Evolutionary conservation across 331 rosid genomes (phyloP), one percentile per base, ranked within the genome.

Genomic region (Pyracantha coccinea): DNA sequence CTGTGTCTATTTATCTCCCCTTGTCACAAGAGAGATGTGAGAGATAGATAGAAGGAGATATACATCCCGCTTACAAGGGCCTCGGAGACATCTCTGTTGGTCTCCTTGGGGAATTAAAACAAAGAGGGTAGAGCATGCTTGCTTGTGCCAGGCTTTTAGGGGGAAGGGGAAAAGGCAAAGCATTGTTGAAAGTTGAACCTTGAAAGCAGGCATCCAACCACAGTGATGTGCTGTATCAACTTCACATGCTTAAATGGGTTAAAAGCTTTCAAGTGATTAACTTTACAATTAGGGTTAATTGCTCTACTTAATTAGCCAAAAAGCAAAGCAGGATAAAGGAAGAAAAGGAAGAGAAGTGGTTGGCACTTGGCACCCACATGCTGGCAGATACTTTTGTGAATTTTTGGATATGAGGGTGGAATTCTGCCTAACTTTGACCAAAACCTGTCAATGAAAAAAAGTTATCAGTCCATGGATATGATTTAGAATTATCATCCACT

Each of bases 121-220:
- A 12, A 38, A 5, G 55, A 50, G 55, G 55, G 20, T 6, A 4
- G 16, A 45, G 77, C 78, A 25, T 55, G 78, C 68, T 55, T 55
- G 69, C 28, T 41, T 65, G 52, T 58, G 63, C 5, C 78, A 73
- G 68, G 74, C 82, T 67, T 79, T 66, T 14, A 64, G 0, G 33
- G 50, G 70, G 19, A 20, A 1, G 44, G 19, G 19, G 24, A 44
- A 41, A 57, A 54, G 50, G 66, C 29, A 78, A 50, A 53, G 44
- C 55, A 41, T 45, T 47, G n/a, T 27, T 2, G 55, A 55, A 57
- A 57, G 19, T 4, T 47, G 54, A 47, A 47, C 20, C n/a, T n/a
- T 20, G 53, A 75, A 23, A 17, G n/a, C 5, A 13, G 45, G 8
- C 69, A 57, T 19, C 5, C 5, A 4, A 2, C 54, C 32, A 27